These are phyloP conservation scores for Leccinum colubrinum DNA, from an alignment of 1,284 basidiomycete genomes.

Conservation along the genomic window DNA sequence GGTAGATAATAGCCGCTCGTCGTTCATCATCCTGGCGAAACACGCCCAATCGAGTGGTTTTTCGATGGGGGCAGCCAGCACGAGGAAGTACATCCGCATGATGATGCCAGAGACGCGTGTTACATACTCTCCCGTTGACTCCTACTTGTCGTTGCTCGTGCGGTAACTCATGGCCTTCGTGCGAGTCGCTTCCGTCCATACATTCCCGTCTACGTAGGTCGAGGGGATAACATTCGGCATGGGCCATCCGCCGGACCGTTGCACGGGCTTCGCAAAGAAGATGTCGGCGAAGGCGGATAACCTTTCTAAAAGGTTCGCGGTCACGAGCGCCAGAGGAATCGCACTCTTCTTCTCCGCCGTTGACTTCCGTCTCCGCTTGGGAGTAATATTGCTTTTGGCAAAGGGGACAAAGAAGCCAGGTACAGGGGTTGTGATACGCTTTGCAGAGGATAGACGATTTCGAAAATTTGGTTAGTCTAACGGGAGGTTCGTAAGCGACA, in stretches of 20 bases:
- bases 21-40: conserved; percentile 58
- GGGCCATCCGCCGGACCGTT: conserved; percentile 74
- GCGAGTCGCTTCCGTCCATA: conserved; percentile 53
- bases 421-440: conserved; percentile 54
- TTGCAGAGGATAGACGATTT: conserved; percentile 42
- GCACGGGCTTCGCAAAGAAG: conserved; percentile 84
- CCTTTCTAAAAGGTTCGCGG: conserved; percentile 39
- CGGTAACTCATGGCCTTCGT: conserved; percentile 72
- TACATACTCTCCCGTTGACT: conserved; percentile 66
- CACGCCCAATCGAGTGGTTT: conserved; percentile 63
- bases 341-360: conserved; percentile 87
- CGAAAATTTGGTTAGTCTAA: conserved; percentile 68
- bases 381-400: conserved; percentile 85
- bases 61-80: conserved; percentile 52
- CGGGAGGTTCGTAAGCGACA: conserved; percentile 18
- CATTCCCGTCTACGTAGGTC: conserved; percentile 44
- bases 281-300: conserved; percentile 60
- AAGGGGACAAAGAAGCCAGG: conserved; percentile 79
- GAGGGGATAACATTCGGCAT: conserved; percentile 55
- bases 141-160: conserved; percentile 33
- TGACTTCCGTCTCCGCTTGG: conserved; percentile 93
- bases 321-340: conserved; percentile 78
- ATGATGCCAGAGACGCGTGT: conserved; percentile 74
- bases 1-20: conserved; percentile 48
- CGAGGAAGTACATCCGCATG: conserved; percentile 85